Percentiles rank a stretch among this genome's conserved stretches.
Conservation (phyloP, 1,284 basidiomycete species). For the Melanopsichium pennsylvanicum region DNA sequence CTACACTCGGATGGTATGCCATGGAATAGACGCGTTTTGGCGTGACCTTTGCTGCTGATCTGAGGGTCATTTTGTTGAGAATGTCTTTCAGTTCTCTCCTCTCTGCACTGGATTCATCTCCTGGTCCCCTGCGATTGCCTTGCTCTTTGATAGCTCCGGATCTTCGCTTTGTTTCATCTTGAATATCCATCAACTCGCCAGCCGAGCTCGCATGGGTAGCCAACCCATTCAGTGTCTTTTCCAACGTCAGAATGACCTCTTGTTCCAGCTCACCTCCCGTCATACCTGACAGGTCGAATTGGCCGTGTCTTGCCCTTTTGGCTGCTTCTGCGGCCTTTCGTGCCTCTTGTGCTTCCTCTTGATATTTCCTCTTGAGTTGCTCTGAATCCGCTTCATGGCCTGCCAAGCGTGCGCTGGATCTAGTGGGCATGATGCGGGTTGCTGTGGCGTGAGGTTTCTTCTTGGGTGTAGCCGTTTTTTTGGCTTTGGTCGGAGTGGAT, state of each 20-base stretch:
- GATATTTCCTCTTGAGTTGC: conserved; percentile 47
- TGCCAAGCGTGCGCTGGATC: conserved; percentile 44
- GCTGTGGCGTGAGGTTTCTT: conserved; percentile 21
- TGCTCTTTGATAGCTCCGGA: background rate
- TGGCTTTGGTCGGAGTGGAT: conserved; percentile 24
- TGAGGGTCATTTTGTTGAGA: conserved; percentile 55
- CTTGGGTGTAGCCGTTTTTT: conserved; percentile 30
- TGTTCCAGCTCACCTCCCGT: conserved; percentile 38
- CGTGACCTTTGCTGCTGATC: conserved; percentile 49
- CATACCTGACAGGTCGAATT: conserved; percentile 44
- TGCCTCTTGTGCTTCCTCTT: conserved; percentile 46
- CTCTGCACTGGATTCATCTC: conserved; percentile 4
- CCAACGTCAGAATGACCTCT: conserved; percentile 31
- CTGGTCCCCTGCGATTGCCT: too few relatives aligned
- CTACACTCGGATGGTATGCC: conserved; percentile 54
- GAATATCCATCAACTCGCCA: conserved; percentile 35
- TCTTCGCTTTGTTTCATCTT: conserved; percentile 25
- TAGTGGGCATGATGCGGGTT: conserved; percentile 36
- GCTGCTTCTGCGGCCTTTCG: conserved; percentile 42
- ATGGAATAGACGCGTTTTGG: conserved; percentile 57
- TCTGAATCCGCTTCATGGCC: conserved; percentile 56
- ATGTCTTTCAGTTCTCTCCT: conserved; percentile 39
- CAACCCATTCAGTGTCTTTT: conserved; percentile 20
- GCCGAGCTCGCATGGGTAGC: conserved; percentile 14
- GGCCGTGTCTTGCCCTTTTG: conserved; percentile 49